phyloP scores from a whole-genome alignment of 345 rosid species.

The Trapa bicornis region DNA sequence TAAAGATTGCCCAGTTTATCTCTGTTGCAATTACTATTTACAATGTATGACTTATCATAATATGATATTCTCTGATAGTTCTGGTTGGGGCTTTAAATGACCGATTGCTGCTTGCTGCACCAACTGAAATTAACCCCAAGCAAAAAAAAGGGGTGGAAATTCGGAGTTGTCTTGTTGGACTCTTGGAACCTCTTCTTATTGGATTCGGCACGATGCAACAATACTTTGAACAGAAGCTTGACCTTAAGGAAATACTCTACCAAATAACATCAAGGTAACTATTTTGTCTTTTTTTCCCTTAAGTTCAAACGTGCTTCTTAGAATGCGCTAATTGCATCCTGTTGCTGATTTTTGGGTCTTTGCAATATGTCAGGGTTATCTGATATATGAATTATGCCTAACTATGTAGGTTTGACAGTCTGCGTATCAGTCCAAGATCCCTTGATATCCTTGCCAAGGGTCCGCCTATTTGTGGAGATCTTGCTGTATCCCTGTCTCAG shows the following conservation, averaged over 20 bases:
- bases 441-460: conserved; percentile 84
- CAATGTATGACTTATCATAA: conserved; percentile 12
- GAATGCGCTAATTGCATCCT: not conserved
- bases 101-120: conserved; percentile 65
- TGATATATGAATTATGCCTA: conserved; percentile 16
- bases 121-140: conserved; percentile 78
- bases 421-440: conserved; percentile 88
- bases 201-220: conserved; percentile 98
- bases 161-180: conserved; percentile 89
- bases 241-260: conserved; percentile 75
- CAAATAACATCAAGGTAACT: conserved; percentile 86
- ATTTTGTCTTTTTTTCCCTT: not conserved
- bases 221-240: conserved; percentile 83
- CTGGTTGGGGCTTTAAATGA: conserved; percentile 88
- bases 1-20: not conserved
- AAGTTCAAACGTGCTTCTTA: not conserved
- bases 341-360: conserved; percentile 3
- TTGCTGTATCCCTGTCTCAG: conserved; percentile 92
- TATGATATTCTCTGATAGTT: conserved; percentile 35
- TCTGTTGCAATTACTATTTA: not conserved
- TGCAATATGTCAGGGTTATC: conserved; percentile 3
- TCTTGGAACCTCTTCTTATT: conserved; percentile 94
- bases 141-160: conserved; percentile 82
- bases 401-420: conserved; percentile 77
- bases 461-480: conserved; percentile 91